These are phyloP conservation scores for Hypoxylon sp. DNA, from an alignment of 2,329 filamentous ascomycete species.

Conservation along the genomic window DNA sequence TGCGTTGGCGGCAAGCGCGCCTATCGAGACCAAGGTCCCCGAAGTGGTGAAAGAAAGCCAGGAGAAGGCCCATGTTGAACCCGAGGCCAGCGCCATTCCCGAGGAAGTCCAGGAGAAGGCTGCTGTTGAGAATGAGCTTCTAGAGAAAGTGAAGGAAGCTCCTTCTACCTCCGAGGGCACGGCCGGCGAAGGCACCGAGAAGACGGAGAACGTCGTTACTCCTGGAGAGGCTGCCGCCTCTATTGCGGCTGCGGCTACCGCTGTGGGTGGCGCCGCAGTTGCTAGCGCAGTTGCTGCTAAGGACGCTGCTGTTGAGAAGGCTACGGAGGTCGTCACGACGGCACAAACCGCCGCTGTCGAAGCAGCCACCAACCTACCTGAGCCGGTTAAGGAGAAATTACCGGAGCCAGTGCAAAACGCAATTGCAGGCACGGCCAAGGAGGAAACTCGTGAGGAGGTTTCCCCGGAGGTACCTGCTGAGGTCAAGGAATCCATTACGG, in stretches of 20 bases:
- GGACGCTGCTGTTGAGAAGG: slow-evolving; percentile 59
- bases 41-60: slow-evolving; percentile 80
- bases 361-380: slow-evolving; percentile 65
- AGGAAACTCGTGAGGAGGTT: slow-evolving; percentile 60
- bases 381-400: slow-evolving; percentile 66
- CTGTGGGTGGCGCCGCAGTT: slow-evolving; percentile 56
- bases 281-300: slow-evolving; percentile 58
- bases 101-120: slow-evolving; percentile 80
- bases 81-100: slow-evolving; percentile 77
- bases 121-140: slow-evolving; percentile 78
- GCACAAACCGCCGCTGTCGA: slow-evolving; percentile 49
- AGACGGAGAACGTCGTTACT: slow-evolving; percentile 63
- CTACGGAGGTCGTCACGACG: slow-evolving; percentile 56
- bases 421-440: slow-evolving; percentile 61
- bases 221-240: slow-evolving; percentile 60
- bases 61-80: slow-evolving; percentile 71
- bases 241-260: slow-evolving; percentile 60
- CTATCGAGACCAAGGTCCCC: slow-evolving; percentile 66
- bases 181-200: slow-evolving; percentile 66
- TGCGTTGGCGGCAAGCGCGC: slow-evolving; percentile 60
- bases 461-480: slow-evolving; percentile 68
- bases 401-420: slow-evolving; percentile 66
- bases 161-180: slow-evolving; percentile 71
- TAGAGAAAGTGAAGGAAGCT: slow-evolving; percentile 74
- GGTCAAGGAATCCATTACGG: slow-evolving; percentile 70